Evolutionary conservation across 352 stramenopile species (phyloP).

Genomic region (Phytophthora meadii): DNA sequence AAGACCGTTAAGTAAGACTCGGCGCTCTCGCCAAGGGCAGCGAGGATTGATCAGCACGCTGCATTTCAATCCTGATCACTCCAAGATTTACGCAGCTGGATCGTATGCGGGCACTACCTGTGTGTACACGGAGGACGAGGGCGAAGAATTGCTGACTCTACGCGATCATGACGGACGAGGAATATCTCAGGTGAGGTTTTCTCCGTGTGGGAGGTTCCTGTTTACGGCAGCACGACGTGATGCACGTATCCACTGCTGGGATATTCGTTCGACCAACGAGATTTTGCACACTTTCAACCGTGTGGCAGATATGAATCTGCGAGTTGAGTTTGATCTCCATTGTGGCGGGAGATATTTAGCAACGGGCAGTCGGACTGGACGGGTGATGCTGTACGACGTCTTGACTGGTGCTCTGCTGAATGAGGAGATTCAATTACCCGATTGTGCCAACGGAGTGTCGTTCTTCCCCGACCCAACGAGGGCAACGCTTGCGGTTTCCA

Average conservation of each 20-base stretch:
- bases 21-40: constrained; percentile 70
- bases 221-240: constrained; percentile 81
- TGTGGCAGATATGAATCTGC: constrained; percentile 74
- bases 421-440: constrained; percentile 48
- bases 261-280: constrained; percentile 77
- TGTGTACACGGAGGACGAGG: constrained; percentile 86
- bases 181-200: constrained; percentile 86
- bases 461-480: constrained; percentile 69
- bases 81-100: constrained; percentile 86
- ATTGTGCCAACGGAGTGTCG: constrained; percentile 78
- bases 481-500: constrained; percentile 61
- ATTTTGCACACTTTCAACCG: constrained; percentile 72
- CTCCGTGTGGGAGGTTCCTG: constrained; percentile 72
- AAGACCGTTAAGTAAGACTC: constrained; percentile 68
- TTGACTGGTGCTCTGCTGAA: constrained; percentile 59
- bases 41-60: constrained; percentile 80
- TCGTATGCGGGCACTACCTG: constrained; percentile 85
- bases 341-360: constrained; percentile 62
- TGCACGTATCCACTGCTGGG: constrained; percentile 82
- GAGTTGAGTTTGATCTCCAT: constrained; percentile 82
- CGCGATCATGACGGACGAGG: constrained; percentile 76
- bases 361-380: constrained; percentile 64
- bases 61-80: constrained; percentile 86
- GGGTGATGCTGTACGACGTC: constrained; percentile 66
- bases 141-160: constrained; percentile 65